These are phyloP conservation scores for Coccomyxa sp. DNA, from an alignment of 139 green algal genomes.

Conservation along the genomic window DNA sequence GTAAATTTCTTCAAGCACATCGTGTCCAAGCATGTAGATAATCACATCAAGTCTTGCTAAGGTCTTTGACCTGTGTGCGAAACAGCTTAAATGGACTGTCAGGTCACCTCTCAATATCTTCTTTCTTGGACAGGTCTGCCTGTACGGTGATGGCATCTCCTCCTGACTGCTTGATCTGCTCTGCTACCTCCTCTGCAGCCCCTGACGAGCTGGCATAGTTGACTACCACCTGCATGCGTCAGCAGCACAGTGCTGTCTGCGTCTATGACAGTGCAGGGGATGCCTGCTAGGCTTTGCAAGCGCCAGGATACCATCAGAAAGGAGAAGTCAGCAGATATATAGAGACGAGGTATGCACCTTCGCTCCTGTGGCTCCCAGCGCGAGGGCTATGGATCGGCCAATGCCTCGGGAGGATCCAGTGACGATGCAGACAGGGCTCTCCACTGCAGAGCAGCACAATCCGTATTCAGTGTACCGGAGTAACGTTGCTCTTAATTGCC, in stretches of 20 bases:
- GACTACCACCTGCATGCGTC: conserved; percentile 58
- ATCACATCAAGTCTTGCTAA: background rate
- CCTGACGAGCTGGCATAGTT: conserved; percentile 77
- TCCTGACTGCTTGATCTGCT: conserved; percentile 49
- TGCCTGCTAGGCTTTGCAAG: background rate
- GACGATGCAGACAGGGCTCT: conserved; percentile 58
- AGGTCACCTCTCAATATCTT: conserved; percentile 53
- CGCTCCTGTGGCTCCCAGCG: conserved; percentile 66
- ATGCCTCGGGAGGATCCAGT: conserved; percentile 94
- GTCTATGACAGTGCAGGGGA: background rate
- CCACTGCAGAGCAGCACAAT: background rate
- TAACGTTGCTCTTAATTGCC: background rate
- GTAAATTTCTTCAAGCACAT: background rate
- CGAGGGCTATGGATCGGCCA: conserved; percentile 83
- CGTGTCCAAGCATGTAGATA: background rate
- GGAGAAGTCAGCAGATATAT: too few relatives aligned
- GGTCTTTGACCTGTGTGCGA: too few relatives aligned
- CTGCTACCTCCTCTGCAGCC: conserved; percentile 81
- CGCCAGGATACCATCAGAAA: too few relatives aligned
- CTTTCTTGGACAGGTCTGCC: conserved; percentile 66
- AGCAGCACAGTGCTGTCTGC: background rate
- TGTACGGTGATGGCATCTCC: conserved; percentile 78
- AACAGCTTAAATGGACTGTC: too few relatives aligned
- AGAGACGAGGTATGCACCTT: conserved; percentile 16
- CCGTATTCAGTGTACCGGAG: background rate